Percentiles rank a stretch among this genome's conserved stretches.
phyloP scores from a whole-genome alignment of 1,139 yeast genomes.

The Pichia sp. region DNA sequence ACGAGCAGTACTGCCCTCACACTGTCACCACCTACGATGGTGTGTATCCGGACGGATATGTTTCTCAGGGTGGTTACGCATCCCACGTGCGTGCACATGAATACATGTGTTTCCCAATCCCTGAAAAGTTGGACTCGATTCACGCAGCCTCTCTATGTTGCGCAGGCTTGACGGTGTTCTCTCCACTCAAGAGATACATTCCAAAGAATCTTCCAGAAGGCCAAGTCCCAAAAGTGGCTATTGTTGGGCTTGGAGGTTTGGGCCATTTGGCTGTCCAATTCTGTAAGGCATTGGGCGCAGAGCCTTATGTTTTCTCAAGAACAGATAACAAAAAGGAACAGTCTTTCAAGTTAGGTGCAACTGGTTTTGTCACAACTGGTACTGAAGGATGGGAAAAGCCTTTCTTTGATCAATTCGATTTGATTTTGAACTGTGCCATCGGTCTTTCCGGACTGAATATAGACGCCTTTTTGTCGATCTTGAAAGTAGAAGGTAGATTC shows the following conservation, averaged over 20 bases:
- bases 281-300: slow-evolving; percentile 54
- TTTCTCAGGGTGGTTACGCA: slow-evolving; percentile 60
- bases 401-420: slow-evolving; percentile 38
- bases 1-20: slow-evolving; percentile 48
- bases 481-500: slow-evolving; percentile 46
- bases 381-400: slow-evolving; percentile 40
- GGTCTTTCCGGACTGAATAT: slow-evolving; percentile 41
- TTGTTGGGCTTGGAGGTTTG: slow-evolving; percentile 57
- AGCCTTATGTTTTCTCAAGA: slow-evolving; percentile 54
- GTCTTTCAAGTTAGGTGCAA: slow-evolving; percentile 49
- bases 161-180: slow-evolving; percentile 60
- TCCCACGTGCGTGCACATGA: slow-evolving; percentile 55
- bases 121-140: slow-evolving; percentile 44
- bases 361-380: slow-evolving; percentile 46
- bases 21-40: slow-evolving; percentile 44
- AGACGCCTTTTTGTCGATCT: slow-evolving; percentile 35
- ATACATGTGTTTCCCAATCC: slow-evolving; percentile 50
- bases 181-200: slow-evolving; percentile 47
- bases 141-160: slow-evolving; percentile 62
- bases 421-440: slow-evolving; percentile 51
- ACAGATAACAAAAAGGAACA: slow-evolving; percentile 46
- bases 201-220: slow-evolving; percentile 35
- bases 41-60: slow-evolving; percentile 38
- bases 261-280: slow-evolving; percentile 57
- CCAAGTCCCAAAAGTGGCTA: slow-evolving; percentile 43